Conservation (phyloP, 768 basidiomycete genomes). For the Lyophyllum decastes region DNA sequence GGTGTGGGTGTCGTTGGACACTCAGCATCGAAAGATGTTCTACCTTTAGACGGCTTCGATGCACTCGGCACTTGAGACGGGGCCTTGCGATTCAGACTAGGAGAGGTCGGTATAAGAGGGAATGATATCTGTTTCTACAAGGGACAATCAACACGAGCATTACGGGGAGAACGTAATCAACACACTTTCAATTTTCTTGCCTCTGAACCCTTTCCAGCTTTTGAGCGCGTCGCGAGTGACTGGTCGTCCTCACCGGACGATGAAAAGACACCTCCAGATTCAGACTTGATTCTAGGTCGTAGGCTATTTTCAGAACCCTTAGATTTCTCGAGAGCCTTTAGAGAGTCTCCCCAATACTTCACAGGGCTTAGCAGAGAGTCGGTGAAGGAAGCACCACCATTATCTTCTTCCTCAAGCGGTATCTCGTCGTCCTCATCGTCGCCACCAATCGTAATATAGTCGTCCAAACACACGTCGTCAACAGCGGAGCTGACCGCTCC, state of each 20-base stretch:
- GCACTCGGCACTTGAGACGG: slow-evolving; percentile 11
- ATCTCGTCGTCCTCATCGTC: slow-evolving; percentile 28
- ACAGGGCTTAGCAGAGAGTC: slow-evolving; percentile 41
- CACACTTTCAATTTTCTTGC: slow-evolving; percentile 27
- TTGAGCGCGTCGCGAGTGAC: slow-evolving; percentile 26
- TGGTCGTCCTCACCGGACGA: slow-evolving; percentile 31
- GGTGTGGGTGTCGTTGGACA: slow-evolving; percentile 16
- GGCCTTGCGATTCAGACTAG: slow-evolving; percentile 42
- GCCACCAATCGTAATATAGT: slow-evolving; percentile 20
- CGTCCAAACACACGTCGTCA: slow-evolving; percentile 14
- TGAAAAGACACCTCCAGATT: slow-evolving; percentile 27
- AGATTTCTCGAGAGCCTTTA: slow-evolving; percentile 25
- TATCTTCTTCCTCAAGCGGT: slow-evolving; percentile 29
- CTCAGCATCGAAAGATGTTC: slow-evolving; percentile 11
- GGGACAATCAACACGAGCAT: slow-evolving; percentile 13
- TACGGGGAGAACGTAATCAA: slow-evolving; percentile 2
- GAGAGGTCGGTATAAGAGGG: slow-evolving; percentile 47
- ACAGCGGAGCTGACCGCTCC: slow-evolving; percentile 27
- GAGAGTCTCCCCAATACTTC: slow-evolving; percentile 42
- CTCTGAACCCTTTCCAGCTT: slow-evolving; percentile 27
- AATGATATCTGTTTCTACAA: slow-evolving; percentile 36
- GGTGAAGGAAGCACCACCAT: slow-evolving; percentile 26
- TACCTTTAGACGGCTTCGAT: slow-evolving; percentile 18
- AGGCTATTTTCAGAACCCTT: slow-evolving; percentile 26
- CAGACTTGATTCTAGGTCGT: slow-evolving; percentile 42